phyloP scores from a whole-genome alignment of 495 filamentous ascomycete species.

The Apodospora peruviana region DNA sequence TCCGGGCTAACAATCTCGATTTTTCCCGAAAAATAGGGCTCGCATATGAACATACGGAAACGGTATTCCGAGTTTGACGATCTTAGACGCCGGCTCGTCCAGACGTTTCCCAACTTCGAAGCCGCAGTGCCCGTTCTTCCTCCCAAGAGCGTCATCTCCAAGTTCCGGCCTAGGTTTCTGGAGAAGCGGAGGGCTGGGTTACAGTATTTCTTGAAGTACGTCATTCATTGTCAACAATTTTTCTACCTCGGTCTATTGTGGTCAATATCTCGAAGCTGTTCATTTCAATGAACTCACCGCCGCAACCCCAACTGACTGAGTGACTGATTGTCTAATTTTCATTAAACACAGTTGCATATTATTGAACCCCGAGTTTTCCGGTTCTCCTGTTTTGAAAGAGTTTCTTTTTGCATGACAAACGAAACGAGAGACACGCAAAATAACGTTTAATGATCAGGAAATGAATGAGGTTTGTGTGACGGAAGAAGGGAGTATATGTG shows the following conservation, averaged over 20 bases:
- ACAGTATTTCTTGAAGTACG: slow-evolving; percentile 52
- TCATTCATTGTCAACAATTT: neutral
- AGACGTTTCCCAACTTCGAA: slow-evolving; percentile 50
- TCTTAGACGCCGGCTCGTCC: slow-evolving; percentile 41
- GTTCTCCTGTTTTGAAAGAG: slow-evolving; percentile 50
- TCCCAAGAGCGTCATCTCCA: slow-evolving; percentile 49
- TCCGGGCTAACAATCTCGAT: neutral
- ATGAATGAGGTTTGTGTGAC: too few species aligned
- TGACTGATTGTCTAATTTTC: neutral
- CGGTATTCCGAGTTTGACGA: slow-evolving; percentile 56
- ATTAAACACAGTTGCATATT: slow-evolving; percentile 42
- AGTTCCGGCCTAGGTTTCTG: slow-evolving; percentile 47
- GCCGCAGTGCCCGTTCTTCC: slow-evolving; percentile 51
- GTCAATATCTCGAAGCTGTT: neutral
- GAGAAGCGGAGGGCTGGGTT: slow-evolving; percentile 48
- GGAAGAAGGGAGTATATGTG: too few species aligned
- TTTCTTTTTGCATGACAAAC: slow-evolving; percentile 49
- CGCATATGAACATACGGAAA: slow-evolving; percentile 50
- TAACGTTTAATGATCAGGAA: too few species aligned
- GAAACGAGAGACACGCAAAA: neutral
- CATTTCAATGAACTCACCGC: neutral
- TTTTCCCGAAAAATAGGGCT: slow-evolving; percentile 29
- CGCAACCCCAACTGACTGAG: too few species aligned
- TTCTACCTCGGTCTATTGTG: neutral
- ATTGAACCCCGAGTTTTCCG: slow-evolving; percentile 52